Base-by-base conservation (phyloP, 768 basidiomycete genomes). In the Lactarius quietus region DNA sequence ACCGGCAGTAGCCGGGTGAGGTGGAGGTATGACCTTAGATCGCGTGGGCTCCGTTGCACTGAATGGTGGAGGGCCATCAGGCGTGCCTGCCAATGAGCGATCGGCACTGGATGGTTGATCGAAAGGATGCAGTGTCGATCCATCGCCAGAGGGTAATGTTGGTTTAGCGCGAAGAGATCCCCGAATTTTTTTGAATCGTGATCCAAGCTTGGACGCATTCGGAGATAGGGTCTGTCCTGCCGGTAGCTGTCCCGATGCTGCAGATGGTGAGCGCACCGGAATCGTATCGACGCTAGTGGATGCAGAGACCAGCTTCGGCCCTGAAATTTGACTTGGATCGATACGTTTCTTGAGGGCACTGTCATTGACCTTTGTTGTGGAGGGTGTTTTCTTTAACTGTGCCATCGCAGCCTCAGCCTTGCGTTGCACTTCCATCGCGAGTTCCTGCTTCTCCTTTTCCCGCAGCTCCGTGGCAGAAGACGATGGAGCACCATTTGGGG, bases 181-280 rank as follows among this genome's bases (percentile, higher is more conserved):
- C 59, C 87, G 81, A 56, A 93, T 76, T 71, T 83, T 86, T 75
- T 84, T 88, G 79, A 93, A 85, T 28, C 90, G 85, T 45, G 86
- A 84, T 53, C 88, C 86, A 64, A 93, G 82, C 73, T 84, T 89
- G 1, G 83, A 84, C 18, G 69, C n/a, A 52, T 66, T 62, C n/a
- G 31, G 17, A 52, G 65, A 53, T n/a, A n/a, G n/a, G 31, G 57
- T 55, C 31, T 70, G 68, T 12, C 59, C 68, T 51, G 59, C 57
- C 17, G 69, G 56, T 29, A 69, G 55, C 20, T 67, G 67, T 23
- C 69, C 66, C 20, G 73, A 70, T 29, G 70, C 68, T 20, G 68
- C 65, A 36, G 72, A 71, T 10, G 68, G 67, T 2, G 71, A 70
- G 31, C 70, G 73, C 35, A 73, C 65, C 5, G 73, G 76, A 33